Evolutionary conservation across 139 green algal species (phyloP), one percentile per base, ranked within the genome.

Genomic region (Closterium sp.): DNA sequence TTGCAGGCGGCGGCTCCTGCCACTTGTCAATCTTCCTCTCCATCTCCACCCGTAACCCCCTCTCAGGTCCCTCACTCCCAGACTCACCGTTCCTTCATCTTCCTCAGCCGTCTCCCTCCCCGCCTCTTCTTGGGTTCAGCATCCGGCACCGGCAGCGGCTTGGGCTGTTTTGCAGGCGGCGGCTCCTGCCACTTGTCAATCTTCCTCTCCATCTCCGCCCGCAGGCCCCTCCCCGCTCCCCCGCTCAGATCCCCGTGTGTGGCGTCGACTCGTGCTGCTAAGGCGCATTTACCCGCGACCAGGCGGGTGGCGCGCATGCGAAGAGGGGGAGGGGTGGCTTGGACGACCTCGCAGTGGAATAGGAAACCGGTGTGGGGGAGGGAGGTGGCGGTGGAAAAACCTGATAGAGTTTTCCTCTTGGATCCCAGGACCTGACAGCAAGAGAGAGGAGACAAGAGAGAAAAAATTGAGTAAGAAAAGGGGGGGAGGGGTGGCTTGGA

Each of bases 111-210:
- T 87, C 93, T 93, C 17, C 98, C 98, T 29, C 98, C 98, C 27
- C 98, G 94, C 92, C 97, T 95, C 95, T 99, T 99, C 94, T 99
- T 98, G 24, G 88, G 85, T 93, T 98, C 97, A 9, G 96, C 96
- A 90, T 99, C 98, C 0, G 98, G 98, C 17, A 96, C 91, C 0
- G 97, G 96, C 94, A 99, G 96, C 34, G 98, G 97, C 95, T 99
- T 98, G 79, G 88, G 88, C 1, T 95, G 96, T 95, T 98, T 98
- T 31, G 97, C 97, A 11, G 98, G 98, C 30, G 98, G 97, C 42
- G 97, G 97, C 95, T 99, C 98, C 96, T 99, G 98, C 98, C 97
- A 99, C 96, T 99, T 99, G 11, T 98, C 97, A n/a, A 99, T 98
- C 93, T 99, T 99, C 31, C 95, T 94, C 30, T 95, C 10, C 85